Conservation (phyloP, 345 rosid species). For the Rubroshorea leprosula region DNA sequence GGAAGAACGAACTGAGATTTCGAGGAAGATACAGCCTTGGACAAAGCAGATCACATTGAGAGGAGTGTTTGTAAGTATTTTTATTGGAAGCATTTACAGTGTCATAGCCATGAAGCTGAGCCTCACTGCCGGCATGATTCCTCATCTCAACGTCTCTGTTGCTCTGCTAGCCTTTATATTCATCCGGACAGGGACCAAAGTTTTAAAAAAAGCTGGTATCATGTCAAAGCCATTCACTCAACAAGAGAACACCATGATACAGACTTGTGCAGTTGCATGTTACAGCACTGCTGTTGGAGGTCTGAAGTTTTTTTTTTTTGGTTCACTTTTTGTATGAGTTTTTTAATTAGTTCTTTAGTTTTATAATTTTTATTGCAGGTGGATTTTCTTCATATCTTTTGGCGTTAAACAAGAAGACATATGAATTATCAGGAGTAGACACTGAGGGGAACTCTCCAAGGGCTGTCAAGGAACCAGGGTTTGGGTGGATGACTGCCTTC, state of each 20-base stretch:
- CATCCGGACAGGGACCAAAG: slow-evolving; percentile 74
- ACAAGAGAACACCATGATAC: slow-evolving; percentile 94
- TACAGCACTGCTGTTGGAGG: slow-evolving; percentile 92
- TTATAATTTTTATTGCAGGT: slow-evolving; percentile 35
- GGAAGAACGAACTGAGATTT: not conserved
- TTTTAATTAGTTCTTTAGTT: not conserved
- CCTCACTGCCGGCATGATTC: slow-evolving; percentile 74
- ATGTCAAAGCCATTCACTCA: slow-evolving; percentile 66
- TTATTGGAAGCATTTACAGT: slow-evolving; percentile 74
- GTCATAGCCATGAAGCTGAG: slow-evolving; percentile 83
- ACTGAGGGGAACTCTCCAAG: slow-evolving; percentile 60
- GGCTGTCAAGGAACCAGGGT: slow-evolving; percentile 73
- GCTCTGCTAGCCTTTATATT: slow-evolving; percentile 79
- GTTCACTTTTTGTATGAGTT: not conserved
- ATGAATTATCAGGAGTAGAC: slow-evolving; percentile 65
- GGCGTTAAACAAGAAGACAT: slow-evolving; percentile 77
- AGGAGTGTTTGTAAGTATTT: slow-evolving; percentile 62
- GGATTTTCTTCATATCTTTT: slow-evolving; percentile 94
- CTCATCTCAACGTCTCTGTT: slow-evolving; percentile 80
- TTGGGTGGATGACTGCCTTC: slow-evolving; percentile 92
- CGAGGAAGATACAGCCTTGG: slow-evolving; percentile 51
- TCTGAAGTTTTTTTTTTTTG: slow-evolving; percentile 16
- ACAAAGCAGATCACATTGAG: slow-evolving; percentile 64
- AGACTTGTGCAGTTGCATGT: slow-evolving; percentile 93
- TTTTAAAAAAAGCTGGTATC: slow-evolving; percentile 61